Conservation (phyloP, 257 asterid genomes). For the Solanum ahanhuiri region DNA sequence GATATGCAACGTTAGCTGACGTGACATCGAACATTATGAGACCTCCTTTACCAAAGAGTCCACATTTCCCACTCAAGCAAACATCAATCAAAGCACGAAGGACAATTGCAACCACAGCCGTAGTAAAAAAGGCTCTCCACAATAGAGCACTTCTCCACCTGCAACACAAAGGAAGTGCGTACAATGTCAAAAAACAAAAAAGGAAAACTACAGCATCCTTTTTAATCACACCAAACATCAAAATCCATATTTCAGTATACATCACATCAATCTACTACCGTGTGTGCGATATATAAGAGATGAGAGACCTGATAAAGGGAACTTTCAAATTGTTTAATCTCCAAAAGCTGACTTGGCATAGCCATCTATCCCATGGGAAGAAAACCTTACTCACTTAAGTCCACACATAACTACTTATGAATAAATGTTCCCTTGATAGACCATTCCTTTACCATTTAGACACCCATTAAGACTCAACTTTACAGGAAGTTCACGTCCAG, state of each 20-base stretch:
- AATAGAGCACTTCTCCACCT: conserved; percentile 97
- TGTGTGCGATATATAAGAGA: neutral
- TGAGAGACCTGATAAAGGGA: neutral
- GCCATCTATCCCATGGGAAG: neutral
- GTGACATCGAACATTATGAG: conserved; percentile 88
- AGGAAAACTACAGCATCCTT: neutral
- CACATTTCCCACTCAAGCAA: conserved; percentile 84
- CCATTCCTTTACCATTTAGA: neutral
- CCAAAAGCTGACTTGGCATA: neutral
- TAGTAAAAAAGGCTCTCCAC: conserved; percentile 88
- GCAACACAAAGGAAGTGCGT: conserved; percentile 10
- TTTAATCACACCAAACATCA: neutral
- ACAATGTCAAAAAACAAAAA: neutral
- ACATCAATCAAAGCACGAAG: conserved; percentile 78
- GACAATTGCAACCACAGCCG: conserved; percentile 87
- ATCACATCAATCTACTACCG: neutral
- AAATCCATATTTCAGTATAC: neutral
- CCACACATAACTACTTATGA: neutral
- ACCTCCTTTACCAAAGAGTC: conserved; percentile 95
- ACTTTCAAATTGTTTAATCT: neutral
- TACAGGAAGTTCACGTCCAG: neutral
- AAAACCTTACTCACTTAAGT: neutral
- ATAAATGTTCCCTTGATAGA: neutral
- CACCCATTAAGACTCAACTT: neutral
- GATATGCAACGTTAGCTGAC: conserved; percentile 61